These are phyloP conservation scores for Sclerotiophoma versabilis DNA, from an alignment of 2,329 filamentous ascomycete species.

Conservation along the genomic window DNA sequence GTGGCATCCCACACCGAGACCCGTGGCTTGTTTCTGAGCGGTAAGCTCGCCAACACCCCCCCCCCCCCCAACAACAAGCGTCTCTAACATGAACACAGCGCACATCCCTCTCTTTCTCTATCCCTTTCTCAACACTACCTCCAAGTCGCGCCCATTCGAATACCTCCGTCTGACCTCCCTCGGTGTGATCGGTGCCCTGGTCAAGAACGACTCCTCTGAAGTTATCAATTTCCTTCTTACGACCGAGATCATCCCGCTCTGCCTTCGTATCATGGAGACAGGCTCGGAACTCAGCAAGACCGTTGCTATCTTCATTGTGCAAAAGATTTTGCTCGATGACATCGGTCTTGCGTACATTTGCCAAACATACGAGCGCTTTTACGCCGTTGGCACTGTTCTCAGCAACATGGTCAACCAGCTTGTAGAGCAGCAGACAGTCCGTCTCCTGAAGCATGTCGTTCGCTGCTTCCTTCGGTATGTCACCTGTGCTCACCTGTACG, in stretches of 20 bases:
- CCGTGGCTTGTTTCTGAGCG: constrained; percentile 88
- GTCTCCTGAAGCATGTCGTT: constrained; percentile 95
- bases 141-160: constrained; percentile 96
- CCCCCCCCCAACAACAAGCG: no score
- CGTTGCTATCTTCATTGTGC: constrained; percentile 98
- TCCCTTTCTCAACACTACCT: constrained; percentile 97
- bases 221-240: constrained; percentile 99
- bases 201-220: constrained; percentile 98
- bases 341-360: constrained; percentile 98
- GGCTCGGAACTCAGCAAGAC: constrained; percentile 98
- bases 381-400: constrained; percentile 94
- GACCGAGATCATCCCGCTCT: constrained; percentile 97
- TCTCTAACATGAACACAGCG: constrained; percentile 61
- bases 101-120: constrained; percentile 98
- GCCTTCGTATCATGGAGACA: constrained; percentile 98
- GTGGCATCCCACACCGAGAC: constrained; percentile 98
- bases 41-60: constrained; percentile 55
- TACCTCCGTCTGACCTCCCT: constrained; percentile 95
- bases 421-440: constrained; percentile 95
- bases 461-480: constrained; percentile 91
- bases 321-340: constrained; percentile 97
- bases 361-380: constrained; percentile 97
- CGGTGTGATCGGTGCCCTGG: constrained; percentile 93
- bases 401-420: constrained; percentile 99
- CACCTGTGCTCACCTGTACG: background rate